Evolutionary conservation across 345 rosid genomes (phyloP).

Genomic region (Dipteronia dyeriana): DNA sequence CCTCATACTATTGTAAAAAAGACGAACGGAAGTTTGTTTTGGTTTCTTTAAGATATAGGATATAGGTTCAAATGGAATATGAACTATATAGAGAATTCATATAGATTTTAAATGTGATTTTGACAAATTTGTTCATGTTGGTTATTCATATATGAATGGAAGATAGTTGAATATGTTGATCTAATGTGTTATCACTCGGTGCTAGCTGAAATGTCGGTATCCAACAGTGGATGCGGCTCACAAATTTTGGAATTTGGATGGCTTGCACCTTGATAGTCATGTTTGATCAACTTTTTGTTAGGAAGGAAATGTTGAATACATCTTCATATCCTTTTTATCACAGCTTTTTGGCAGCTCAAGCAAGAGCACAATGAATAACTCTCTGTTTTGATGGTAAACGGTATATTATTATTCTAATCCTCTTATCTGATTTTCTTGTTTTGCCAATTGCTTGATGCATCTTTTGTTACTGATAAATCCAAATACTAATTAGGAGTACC

Average conservation of each 20-base stretch:
- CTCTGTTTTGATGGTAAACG: background rate
- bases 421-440: background rate
- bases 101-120: background rate
- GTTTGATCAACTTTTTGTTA: background rate
- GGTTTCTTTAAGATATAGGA: background rate
- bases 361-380: background rate
- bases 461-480: background rate
- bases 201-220: background rate
- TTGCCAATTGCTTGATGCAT: background rate
- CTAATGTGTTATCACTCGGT: background rate
- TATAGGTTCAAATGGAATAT: background rate
- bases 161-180: background rate
- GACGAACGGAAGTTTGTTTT: background rate
- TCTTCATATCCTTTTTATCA: background rate
- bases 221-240: background rate
- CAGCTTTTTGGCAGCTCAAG: background rate
- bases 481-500: background rate
- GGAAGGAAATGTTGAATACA: background rate
- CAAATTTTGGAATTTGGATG: background rate
- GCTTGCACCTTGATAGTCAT: background rate
- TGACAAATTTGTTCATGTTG: background rate
- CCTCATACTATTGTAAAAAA: background rate
- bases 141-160: background rate
- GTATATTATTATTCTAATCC: background rate
- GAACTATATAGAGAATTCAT: background rate